Base-by-base conservation (phyloP, 768 basidiomycete species). In the Wakefieldia striispora region DNA sequence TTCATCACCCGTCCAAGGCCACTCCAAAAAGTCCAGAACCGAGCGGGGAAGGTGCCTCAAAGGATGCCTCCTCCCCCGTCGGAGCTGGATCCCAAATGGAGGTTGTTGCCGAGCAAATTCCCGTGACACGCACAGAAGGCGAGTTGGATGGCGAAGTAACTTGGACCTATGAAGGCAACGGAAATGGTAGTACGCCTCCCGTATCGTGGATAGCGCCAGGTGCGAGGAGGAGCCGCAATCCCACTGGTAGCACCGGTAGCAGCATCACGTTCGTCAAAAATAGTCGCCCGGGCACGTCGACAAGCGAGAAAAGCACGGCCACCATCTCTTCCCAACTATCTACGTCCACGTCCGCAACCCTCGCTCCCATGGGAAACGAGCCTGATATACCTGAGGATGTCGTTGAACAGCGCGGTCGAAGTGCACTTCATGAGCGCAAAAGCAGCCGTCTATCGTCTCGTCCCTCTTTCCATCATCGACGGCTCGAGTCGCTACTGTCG, bases 101-200 rank as follows among this genome's bases (percentile, higher is more conserved):
- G 5, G 13, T 47, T 2, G 14, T 39, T 31, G 49, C 14, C n/a
- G 54, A 51, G 31, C 42, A 36, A 16, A 12, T 14, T 20, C n/a
- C 45, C 2, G 49, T 19, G 16, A 53, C 45, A 3, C 45, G 41
- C 9, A 38, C 29, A 23, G 63, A 53, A 31, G 43, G 45, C 24
- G 65, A 66, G 7, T 46, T 11, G 7, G 73, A 76, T 4, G 80
- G 75, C 5, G 83, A 84, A 1, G 85, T 80, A 51, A 82, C 74
- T 2, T 86, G 83, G 84, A 74, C 75, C 16, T 86, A 84, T 6
- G 86, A 88, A 41, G 68, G 62, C 20, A 76, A 74, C 48, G 67
- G 59, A 37, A 60, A 62, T 20, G 54, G 57, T 23, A 45, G 50
- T 3, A 42, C 52, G 27, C 43, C 33, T 3, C 33, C 33, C 1